These are phyloP conservation scores for Chlorociboria aeruginascens DNA, from an alignment of 495 filamentous ascomycete species.

Conservation along the genomic window DNA sequence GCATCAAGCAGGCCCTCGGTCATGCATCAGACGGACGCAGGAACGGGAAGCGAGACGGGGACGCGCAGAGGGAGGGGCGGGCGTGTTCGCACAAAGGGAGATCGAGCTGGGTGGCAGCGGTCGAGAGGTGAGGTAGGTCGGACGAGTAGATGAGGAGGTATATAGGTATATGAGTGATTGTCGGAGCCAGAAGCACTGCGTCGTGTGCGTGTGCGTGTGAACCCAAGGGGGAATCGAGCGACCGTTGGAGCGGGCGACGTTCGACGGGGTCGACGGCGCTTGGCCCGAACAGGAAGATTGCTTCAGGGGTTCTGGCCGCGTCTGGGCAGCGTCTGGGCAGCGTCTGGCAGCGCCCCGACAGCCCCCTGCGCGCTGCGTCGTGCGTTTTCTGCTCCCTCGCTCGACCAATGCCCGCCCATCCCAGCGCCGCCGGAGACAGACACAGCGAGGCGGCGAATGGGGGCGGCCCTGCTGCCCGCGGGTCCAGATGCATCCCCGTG, in stretches of 20 bases:
- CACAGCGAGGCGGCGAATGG: too few relatives aligned
- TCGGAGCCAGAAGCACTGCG: too few relatives aligned
- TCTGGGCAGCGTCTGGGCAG: background rate
- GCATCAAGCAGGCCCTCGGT: background rate
- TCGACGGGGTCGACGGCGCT: background rate
- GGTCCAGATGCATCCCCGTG: too few relatives aligned
- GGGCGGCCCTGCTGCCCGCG: too few relatives aligned
- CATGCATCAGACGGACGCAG: constrained; percentile 14
- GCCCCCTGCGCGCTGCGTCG: background rate
- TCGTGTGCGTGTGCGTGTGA: too few relatives aligned
- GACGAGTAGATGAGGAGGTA: background rate
- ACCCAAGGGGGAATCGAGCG: too few relatives aligned
- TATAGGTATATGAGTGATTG: too few relatives aligned
- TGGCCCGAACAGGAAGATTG: background rate
- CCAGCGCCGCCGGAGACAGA: too few relatives aligned
- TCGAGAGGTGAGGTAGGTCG: background rate
- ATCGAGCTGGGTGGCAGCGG: background rate
- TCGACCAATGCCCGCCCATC: background rate
- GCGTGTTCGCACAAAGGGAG: background rate
- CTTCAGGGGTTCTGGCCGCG: background rate
- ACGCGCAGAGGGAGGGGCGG: background rate
- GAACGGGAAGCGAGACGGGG: constrained; percentile 5
- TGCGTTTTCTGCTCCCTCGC: background rate
- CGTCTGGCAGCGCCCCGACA: background rate
- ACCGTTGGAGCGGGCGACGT: too few relatives aligned